Evolutionary conservation across 306 rosid species (phyloP), one percentile per base, ranked within the genome.

Genomic region (Mimosa pudica): DNA sequence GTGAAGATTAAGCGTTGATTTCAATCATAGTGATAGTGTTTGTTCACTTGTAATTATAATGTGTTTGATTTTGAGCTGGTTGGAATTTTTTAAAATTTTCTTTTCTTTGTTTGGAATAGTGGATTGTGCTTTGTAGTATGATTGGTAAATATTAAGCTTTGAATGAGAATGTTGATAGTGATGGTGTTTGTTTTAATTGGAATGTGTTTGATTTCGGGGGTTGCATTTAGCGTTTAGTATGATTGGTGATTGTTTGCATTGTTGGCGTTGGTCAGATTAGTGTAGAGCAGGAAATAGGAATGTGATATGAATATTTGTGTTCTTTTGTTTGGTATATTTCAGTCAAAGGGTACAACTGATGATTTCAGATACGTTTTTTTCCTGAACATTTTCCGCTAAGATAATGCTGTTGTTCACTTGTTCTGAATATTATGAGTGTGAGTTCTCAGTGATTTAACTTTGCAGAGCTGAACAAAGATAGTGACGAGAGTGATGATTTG

Each of bases 401-500:
- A 38, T 18, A 24, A 62, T 52, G 35, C 24, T 66, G 7, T 18
- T 45, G 38, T 79, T 52, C n/a, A 24, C 30, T 24, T 24, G 30
- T 24, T 24, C 30, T 24, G 30, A 1, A 24, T 24, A 24, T 24
- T 24, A 24, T 24, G 30, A 24, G 30, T 24, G 30, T 58, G 18
- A 62, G 12, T 20, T 18, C 74, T n/a, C 20, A 24, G 41, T 41
- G 49, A 35, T 52, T 47, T 36, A 47, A 77, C 63, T 74, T 78
- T 85, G 89, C 93, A 91, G 97, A 88, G 65, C 62, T 82, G 68
- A 80, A 76, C 82, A 81, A 65, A 60, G 70, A 68, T 54, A 74
- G 75, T 66, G 92, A 74, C 72, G 93, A 82, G 67, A 84, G 84
- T 73, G 93, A 88, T 81, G 91, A 87, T 46, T 71, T 80, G 70